A percentile compares a stretch with the other conserved stretches of the same genome.
Conservation (phyloP, 768 basidiomycete species). For the Amylocystis lapponica region DNA sequence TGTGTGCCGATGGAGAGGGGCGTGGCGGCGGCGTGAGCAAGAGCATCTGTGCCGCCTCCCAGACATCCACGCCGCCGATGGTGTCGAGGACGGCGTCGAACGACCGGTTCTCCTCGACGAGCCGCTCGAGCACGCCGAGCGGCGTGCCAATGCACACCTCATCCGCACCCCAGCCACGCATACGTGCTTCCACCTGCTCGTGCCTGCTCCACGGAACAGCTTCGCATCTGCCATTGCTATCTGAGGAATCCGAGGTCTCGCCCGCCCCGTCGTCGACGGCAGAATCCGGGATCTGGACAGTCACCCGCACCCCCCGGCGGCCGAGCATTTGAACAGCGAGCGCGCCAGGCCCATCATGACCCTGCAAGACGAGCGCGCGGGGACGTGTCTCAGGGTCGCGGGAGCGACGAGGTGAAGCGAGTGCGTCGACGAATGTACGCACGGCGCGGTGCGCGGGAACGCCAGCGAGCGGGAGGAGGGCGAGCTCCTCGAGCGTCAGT, state of each 20-base stretch:
- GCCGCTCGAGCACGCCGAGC: constrained; percentile 45
- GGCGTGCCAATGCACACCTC: constrained; percentile 68
- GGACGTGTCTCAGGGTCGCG: constrained; percentile 15
- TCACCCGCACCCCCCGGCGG: constrained; percentile 64
- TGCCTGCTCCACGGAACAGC: constrained; percentile 9
- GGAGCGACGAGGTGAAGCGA: constrained; percentile 24
- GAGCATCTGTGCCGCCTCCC: constrained; percentile 67
- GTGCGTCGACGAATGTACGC: constrained; percentile 54
- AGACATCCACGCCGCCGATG: constrained; percentile 72
- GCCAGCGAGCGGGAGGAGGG: constrained; percentile 73
- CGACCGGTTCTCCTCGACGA: constrained; percentile 46
- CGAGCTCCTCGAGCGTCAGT: constrained; percentile 64
- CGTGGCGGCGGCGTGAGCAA: constrained; percentile 37
- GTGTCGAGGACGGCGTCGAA: constrained; percentile 86
- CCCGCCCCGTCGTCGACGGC: constrained; percentile 15
- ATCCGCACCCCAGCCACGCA: constrained; percentile 67
- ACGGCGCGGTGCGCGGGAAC: constrained; percentile 81
- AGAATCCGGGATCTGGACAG: constrained; percentile 55
- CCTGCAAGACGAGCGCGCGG: constrained; percentile 60
- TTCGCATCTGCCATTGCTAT: not conserved
- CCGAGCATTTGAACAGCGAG: constrained; percentile 76
- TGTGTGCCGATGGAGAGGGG: constrained; percentile 20
- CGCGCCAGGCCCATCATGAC: constrained; percentile 71
- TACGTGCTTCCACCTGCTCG: constrained; percentile 35
- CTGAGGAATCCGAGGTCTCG: constrained; percentile 7